phyloP scores from a whole-genome alignment of 345 rosid species.

The Populus tremula region DNA sequence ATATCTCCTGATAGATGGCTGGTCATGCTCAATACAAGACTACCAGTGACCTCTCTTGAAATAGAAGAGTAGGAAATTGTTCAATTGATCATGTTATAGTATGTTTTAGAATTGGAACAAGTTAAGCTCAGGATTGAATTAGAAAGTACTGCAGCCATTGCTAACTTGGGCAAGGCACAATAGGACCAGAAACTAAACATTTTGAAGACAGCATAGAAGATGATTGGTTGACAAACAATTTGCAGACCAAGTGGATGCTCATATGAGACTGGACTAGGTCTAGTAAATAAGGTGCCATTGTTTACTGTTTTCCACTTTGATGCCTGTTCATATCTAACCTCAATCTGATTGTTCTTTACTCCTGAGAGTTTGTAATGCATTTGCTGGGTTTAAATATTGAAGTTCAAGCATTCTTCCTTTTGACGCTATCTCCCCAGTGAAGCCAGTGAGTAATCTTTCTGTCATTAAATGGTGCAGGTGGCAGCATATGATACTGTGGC shows the following conservation, averaged over 20 bases:
- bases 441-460: background rate
- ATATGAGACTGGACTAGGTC: background rate
- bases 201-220: background rate
- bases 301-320: background rate
- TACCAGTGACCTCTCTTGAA: background rate
- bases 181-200: background rate
- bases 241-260: background rate
- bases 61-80: background rate
- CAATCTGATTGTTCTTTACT: background rate
- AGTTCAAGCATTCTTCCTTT: background rate
- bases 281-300: background rate
- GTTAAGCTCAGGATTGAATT: background rate
- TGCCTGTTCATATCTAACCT: background rate
- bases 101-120: background rate
- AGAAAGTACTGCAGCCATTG: background rate
- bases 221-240: background rate
- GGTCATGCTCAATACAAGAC: too few relatives aligned
- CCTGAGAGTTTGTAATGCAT: background rate
- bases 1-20: too few relatives aligned
- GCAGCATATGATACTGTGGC: conserved; percentile 84
- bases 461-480: conserved; percentile 44
- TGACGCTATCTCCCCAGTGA: background rate
- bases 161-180: background rate
- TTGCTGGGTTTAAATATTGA: background rate
- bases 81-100: background rate